Percentiles rank a stretch among this genome's conserved stretches.
phyloP scores from a whole-genome alignment of 179 eudicot genomes.

The Heliamphora pulchella region DNA sequence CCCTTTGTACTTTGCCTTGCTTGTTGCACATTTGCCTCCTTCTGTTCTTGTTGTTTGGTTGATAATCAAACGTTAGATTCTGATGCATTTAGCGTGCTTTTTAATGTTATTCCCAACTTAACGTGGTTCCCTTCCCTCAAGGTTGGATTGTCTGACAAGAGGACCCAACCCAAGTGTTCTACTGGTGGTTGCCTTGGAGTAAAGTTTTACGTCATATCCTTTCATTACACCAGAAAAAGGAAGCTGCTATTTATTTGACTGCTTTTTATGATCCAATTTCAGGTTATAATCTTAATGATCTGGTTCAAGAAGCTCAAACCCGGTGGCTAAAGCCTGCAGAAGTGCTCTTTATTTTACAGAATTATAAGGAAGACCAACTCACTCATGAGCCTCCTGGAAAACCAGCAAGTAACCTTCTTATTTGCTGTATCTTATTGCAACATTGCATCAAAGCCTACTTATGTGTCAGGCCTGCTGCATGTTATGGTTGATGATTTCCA shows the following conservation, averaged over 20 bases:
- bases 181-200: not conserved
- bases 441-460: not conserved
- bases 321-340: constrained; percentile 95
- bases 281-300: constrained; percentile 62
- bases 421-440: not conserved
- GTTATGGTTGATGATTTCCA: constrained; percentile 8
- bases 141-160: too few species aligned
- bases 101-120: not conserved
- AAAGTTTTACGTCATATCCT: not conserved
- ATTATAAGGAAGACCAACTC: constrained; percentile 56
- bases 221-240: not conserved
- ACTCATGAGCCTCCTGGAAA: constrained; percentile 58
- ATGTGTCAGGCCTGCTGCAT: not conserved
- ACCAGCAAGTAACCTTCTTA: constrained; percentile 55
- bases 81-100: not conserved
- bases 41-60: not conserved
- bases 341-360: constrained; percentile 74
- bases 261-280: constrained; percentile 20
- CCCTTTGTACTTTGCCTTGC: too few species aligned
- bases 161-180: too few species aligned
- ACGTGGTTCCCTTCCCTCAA: not conserved
- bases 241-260: not conserved
- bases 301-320: constrained; percentile 65
- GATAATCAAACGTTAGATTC: not conserved
- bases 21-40: not conserved